Conservation (phyloP, 2,329 filamentous ascomycete species). For the Hypomyces rosellus region DNA sequence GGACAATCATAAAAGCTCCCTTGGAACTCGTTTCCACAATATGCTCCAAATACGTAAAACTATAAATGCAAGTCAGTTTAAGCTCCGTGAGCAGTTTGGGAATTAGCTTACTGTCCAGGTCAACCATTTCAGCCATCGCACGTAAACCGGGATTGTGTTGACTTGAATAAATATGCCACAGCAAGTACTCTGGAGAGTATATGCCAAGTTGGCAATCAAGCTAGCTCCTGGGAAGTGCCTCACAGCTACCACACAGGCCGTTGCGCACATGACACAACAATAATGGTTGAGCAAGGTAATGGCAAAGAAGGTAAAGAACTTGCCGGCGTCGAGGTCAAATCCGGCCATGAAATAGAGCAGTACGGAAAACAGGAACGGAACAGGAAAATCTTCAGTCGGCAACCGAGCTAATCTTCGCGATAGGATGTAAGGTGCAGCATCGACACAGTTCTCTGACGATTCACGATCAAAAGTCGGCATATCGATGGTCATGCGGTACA, state of each 20-base stretch:
- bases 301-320: slow-evolving; percentile 68
- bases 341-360: slow-evolving; percentile 77
- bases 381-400: slow-evolving; percentile 64
- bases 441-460: slow-evolving; percentile 64
- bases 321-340: slow-evolving; percentile 54
- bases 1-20: slow-evolving; percentile 70
- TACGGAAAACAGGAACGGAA: slow-evolving; percentile 62
- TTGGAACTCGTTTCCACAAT: slow-evolving; percentile 67
- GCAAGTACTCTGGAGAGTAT: slow-evolving; percentile 66
- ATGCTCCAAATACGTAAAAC: slow-evolving; percentile 66
- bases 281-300: slow-evolving; percentile 66
- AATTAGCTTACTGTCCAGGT: slow-evolving; percentile 46
- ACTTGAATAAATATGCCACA: slow-evolving; percentile 73
- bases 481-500: slow-evolving; percentile 67
- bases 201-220: slow-evolving; percentile 65
- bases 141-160: slow-evolving; percentile 67
- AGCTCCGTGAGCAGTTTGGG: not conserved
- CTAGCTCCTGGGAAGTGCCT: slow-evolving; percentile 65
- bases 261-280: slow-evolving; percentile 65
- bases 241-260: slow-evolving; percentile 58
- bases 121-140: slow-evolving; percentile 70
- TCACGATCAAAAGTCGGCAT: slow-evolving; percentile 73
- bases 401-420: slow-evolving; percentile 64
- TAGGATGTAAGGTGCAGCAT: slow-evolving; percentile 61
- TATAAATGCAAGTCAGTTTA: slow-evolving; percentile 17